These are phyloP conservation scores for Trichoderma erinaceum DNA, from an alignment of 495 filamentous ascomycete species.

Conservation along the genomic window DNA sequence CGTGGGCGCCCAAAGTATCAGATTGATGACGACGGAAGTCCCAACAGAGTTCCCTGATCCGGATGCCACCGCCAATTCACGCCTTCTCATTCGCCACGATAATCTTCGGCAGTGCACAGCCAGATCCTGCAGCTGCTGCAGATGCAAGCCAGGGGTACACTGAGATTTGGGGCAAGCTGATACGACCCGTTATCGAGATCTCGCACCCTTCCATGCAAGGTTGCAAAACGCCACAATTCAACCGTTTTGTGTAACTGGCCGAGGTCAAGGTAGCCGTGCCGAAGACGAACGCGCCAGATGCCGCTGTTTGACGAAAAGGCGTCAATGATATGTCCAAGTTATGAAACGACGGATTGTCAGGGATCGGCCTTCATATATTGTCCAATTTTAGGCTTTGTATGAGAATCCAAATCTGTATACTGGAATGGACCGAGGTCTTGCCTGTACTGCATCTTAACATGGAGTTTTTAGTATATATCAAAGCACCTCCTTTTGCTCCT, in stretches of 20 bases:
- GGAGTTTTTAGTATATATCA: background rate
- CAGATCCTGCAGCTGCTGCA: conserved; percentile 2
- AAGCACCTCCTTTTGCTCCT: background rate
- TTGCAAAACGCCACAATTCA: background rate
- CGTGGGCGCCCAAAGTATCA: background rate
- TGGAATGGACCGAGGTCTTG: too few species aligned
- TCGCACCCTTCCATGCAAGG: background rate
- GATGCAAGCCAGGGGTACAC: background rate
- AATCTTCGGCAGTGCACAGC: background rate
- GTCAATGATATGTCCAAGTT: background rate
- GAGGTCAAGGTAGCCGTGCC: background rate
- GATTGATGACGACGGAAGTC: background rate
- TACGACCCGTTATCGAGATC: background rate
- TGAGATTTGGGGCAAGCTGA: background rate
- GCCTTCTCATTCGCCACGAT: background rate
- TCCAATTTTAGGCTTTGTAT: too few species aligned
- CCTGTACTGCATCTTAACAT: too few species aligned
- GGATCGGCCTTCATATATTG: too few species aligned
- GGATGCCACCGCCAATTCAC: background rate
- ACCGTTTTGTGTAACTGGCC: background rate
- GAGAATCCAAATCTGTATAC: too few species aligned
- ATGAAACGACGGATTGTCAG: background rate
- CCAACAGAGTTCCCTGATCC: background rate
- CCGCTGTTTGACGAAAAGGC: background rate
- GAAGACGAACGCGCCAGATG: background rate